Evolutionary conservation across 495 filamentous ascomycete genomes (phyloP), one percentile per base, ranked within the genome.

Genomic region (Tricharina praecox): DNA sequence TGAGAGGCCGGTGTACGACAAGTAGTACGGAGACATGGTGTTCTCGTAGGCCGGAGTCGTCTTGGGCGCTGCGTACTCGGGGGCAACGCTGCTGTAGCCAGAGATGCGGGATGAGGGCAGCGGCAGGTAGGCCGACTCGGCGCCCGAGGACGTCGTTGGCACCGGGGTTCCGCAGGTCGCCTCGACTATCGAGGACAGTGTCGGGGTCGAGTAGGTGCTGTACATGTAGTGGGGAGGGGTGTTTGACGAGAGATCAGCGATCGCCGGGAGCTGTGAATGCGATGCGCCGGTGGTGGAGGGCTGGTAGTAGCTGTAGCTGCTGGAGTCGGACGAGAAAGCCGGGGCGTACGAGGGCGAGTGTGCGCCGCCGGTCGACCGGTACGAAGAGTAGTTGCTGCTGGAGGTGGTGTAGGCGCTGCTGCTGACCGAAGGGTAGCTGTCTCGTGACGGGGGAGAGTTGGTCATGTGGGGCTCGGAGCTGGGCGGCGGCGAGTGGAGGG

Each of bases 1-100:
- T 9, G 77, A 75, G 63, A 90, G 75, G 13, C 77, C 74, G 38
- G 75, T 71, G 55, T 81, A 83, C 62, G 79, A 82, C 67, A 75
- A 74, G 59, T 79, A 76, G 64, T 85, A 92, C 0, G 81, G 78
- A 53, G 67, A 77, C 54, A 86, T 71, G 33, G 71, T 68, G 33
- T 75, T 72, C 48, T 56, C 70, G 53, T 59, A 50, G 49, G 79
- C 73, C 32, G 62, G 75, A 71, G 57, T 71, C 63, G 48, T 72
- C 73, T 48, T 64, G 64, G 69, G 64, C 66, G 77, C 37, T 77
- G 73, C 58, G 67, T 73, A 65, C 79, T 78, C 58, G 71, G 72
- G 20, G 85, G 80, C 15, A 92, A 66, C 5, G 78, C 74, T 3
- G 73, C 70, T 1, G 74, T 68, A 41, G 76, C 52, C 1, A 70